phyloP scores from a whole-genome alignment of 345 rosid genomes.

The Eucalyptus globulus region DNA sequence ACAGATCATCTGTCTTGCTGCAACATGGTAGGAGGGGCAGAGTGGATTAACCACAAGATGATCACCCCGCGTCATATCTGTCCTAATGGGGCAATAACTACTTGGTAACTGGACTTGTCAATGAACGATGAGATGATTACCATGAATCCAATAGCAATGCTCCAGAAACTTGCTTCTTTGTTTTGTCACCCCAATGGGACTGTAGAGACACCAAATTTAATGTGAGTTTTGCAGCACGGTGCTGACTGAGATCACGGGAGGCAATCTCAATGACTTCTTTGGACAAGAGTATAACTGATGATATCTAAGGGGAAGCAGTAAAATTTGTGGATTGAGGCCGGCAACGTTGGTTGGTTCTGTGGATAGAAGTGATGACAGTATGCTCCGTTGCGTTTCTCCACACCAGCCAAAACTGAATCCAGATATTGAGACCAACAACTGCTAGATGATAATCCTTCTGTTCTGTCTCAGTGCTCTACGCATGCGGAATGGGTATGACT shows the following conservation, averaged over 20 bases:
- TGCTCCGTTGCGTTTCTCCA: not conserved
- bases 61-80: not conserved
- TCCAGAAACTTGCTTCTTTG: not conserved
- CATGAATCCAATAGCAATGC: not conserved
- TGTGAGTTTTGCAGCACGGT: not conserved
- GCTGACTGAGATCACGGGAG: not conserved
- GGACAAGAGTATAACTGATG: not conserved
- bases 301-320: not conserved
- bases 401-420: not conserved
- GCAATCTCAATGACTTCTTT: not conserved
- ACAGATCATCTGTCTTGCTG: not conserved
- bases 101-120: not conserved
- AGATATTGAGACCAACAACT: not conserved
- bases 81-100: not conserved
- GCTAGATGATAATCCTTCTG: not conserved
- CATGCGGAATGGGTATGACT: not conserved
- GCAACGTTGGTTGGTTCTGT: not conserved
- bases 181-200: not conserved
- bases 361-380: not conserved
- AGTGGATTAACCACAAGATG: not conserved
- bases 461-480: not conserved
- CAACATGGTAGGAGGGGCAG: not conserved
- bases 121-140: not conserved
- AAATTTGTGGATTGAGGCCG: not conserved
- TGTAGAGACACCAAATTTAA: not conserved